Evolutionary conservation across 768 basidiomycete genomes (phyloP), one percentile per base, ranked within the genome.

Genomic region (Saitozyma podzolica): DNA sequence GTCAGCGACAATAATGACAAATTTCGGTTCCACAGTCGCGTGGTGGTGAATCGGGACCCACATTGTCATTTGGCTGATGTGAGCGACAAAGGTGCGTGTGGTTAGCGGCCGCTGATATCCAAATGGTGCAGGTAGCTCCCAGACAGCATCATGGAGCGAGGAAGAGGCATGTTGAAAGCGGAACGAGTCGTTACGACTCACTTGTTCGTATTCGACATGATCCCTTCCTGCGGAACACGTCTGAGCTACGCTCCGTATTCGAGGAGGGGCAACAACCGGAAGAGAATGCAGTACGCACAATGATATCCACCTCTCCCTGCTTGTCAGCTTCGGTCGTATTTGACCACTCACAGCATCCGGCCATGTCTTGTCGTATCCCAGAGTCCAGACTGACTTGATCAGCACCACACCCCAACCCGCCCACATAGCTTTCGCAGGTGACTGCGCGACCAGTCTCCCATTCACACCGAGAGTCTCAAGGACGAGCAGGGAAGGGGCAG

Each of bases 261-360:
- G n/a, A n/a, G n/a, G n/a, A n/a, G n/a, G n/a, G n/a, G n/a, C n/a
- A n/a, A n/a, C n/a, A n/a, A n/a, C 47, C 51, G 57, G 1, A 29
- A 29, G 29, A 17, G 19, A 2, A 49, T 9, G 3, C 6, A 19
- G 47, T 11, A 60, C 75, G 56, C 37, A 76, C 78, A 6, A 79
- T 58, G 29, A 79, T 76, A 55, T 79, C 78, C 14, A 79, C 76
- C 57, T 79, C 78, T 19, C 78, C 78, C 78, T 78, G 42, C 7
- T 51, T 52, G 19, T 56, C n/a, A 45, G 40, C 40, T 7, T 7
- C 55, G 17, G n/a, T 17, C 11, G 42, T 6, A 58, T 40, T 6
- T 11, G 37, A 61, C 9, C 10, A 64, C 74, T 68, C 47, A 76
- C 75, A 16, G 66, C 54, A 13, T 42, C 42, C 8, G 76, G 78